Evolutionary conservation across 2,329 filamentous ascomycete genomes (phyloP), one percentile per base, ranked within the genome.

Genomic region (Colletotrichum magnum): DNA sequence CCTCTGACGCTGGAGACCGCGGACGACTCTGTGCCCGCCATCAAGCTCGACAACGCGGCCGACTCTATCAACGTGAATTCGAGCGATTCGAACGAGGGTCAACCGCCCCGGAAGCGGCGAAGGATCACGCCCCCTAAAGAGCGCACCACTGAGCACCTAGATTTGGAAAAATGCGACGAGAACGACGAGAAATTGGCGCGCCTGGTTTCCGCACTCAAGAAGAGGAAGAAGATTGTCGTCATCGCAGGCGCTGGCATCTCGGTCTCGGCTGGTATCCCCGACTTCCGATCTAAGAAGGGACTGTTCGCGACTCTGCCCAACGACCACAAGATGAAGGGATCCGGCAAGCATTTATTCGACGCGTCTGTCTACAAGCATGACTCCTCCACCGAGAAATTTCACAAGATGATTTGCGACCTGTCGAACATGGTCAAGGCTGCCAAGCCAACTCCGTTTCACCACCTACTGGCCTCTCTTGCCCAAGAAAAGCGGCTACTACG

Each of bases 181-280:
- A 84, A 87, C 51, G 73, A 72, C 45, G 88, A 95, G 71, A 72
- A 71, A 16, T 84, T 97, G 47, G 88, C 93, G 70, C 88, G 90
- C 64, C 84, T 99, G 36, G 83, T 95, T 52, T 88, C 90, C 51
- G 91, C 91, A 26, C 81, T 99, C 64, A 92, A 92, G 76, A 94
- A 93, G 77, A 96, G 96, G 85, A 93, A 95, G 83, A 98, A 97
- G 84, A 97, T 99, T 78, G 94, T 99, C 41, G 94, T 98, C 59
- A 93, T 99, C 79, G 96, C 95, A 54, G 96, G 96, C 68, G 96
- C 96, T 72, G 96, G 96, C 71, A 99, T 99, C 75, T 98, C 96
- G 47, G 96, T 98, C 59, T 95, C 95, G 62, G 95, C 96, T 74
- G 96, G 96, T 72, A 97, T 99, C 75, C 96, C 96, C 75, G 96